Conservation (phyloP, 176 grass and related monocot genomes). For the Triticum timopheevii region DNA sequence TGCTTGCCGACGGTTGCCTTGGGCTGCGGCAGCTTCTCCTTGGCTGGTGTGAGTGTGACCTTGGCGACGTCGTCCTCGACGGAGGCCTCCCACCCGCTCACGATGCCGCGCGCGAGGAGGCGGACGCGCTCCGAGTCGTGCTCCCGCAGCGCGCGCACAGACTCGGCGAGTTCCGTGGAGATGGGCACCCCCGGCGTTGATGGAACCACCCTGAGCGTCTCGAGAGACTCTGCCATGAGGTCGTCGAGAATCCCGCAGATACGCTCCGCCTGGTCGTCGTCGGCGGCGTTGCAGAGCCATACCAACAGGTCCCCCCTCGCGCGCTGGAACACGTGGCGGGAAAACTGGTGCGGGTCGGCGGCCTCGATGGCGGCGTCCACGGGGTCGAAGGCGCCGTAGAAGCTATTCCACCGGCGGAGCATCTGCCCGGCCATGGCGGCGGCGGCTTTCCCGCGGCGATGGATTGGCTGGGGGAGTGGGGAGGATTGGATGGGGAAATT, state of each 20-base stretch:
- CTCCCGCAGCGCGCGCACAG: background rate
- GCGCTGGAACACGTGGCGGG: background rate
- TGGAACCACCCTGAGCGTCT: too few species aligned
- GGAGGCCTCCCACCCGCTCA: background rate
- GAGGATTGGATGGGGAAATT: too few species aligned
- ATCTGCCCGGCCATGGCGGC: background rate
- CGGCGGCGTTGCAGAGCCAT: background rate
- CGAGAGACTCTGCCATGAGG: background rate
- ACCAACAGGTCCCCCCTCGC: background rate
- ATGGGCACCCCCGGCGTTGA: background rate
- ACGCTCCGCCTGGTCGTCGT: background rate
- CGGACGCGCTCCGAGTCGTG: slow-evolving; percentile 19
- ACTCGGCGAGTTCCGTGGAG: background rate
- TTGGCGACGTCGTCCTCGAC: background rate
- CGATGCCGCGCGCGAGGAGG: background rate
- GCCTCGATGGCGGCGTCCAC: slow-evolving; percentile 12
- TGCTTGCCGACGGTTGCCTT: too few species aligned
- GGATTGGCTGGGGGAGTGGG: too few species aligned
- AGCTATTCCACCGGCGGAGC: slow-evolving; percentile 15
- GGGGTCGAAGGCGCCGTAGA: background rate
- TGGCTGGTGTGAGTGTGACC: background rate
- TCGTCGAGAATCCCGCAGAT: slow-evolving; percentile 1
- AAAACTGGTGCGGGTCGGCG: background rate
- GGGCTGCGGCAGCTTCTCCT: too few species aligned
- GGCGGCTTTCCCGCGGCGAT: too few species aligned